Conservation (phyloP, 805 yeast genomes). For the Teunomyces aglyptinius region DNA sequence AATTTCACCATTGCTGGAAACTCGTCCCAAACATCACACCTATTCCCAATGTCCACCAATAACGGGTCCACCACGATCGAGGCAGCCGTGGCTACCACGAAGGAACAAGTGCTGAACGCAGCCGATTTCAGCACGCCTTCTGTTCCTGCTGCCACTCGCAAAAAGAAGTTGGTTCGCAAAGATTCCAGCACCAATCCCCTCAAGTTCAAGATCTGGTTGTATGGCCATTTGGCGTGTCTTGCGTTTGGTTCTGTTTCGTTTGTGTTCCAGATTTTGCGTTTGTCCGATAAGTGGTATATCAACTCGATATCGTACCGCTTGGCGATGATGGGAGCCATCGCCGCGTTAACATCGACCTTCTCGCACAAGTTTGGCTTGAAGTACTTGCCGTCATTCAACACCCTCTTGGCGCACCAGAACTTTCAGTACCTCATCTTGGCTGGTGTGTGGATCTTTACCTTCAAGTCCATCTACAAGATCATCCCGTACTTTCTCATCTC, state of each 20-base stretch:
- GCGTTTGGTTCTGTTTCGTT: slow-evolving; percentile 42
- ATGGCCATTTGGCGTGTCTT: slow-evolving; percentile 51
- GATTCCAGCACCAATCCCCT: slow-evolving; percentile 32
- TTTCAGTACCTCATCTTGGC: slow-evolving; percentile 66
- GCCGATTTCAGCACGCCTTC: slow-evolving; percentile 1
- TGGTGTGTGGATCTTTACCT: slow-evolving; percentile 58
- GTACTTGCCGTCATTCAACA: slow-evolving; percentile 57
- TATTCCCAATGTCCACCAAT: not conserved
- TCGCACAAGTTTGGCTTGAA: slow-evolving; percentile 58
- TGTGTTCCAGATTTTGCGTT: slow-evolving; percentile 38
- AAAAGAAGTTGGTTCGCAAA: slow-evolving; percentile 31
- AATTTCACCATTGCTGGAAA: not conserved
- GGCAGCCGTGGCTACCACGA: not conserved
- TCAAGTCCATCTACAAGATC: slow-evolving; percentile 63
- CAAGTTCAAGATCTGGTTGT: slow-evolving; percentile 52
- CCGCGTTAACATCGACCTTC: slow-evolving; percentile 52
- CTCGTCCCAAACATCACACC: not conserved
- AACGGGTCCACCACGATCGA: slow-evolving; percentile 2
- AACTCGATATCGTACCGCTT: slow-evolving; percentile 55
- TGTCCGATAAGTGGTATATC: slow-evolving; percentile 38
- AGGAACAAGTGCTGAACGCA: slow-evolving; percentile 9
- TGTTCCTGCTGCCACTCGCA: slow-evolving; percentile 12
- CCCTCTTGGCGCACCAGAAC: slow-evolving; percentile 69
- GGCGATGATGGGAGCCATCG: slow-evolving; percentile 54
- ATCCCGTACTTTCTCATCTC: slow-evolving; percentile 60